Conservation (phyloP, 78 protist genomes). For the Acrasis kona region DNA sequence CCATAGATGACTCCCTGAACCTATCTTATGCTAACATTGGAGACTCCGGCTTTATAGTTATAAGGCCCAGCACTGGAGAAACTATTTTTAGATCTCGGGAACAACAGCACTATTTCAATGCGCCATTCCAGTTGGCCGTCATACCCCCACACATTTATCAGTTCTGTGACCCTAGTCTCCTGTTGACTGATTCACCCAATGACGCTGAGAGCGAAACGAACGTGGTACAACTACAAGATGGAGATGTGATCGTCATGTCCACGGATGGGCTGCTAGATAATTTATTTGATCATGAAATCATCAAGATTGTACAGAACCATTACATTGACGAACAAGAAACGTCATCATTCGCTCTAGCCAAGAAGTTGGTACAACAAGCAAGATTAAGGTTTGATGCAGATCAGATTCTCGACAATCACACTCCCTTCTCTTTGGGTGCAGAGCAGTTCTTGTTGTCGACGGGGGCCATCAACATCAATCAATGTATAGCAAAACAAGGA, state of each 20-base stretch:
- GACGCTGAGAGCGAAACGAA: neutral
- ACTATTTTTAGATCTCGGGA: constrained; percentile 35
- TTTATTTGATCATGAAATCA: constrained; percentile 45
- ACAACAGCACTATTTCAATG: constrained; percentile 64
- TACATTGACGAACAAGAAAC: no score
- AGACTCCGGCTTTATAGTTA: constrained; percentile 53
- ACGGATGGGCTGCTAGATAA: constrained; percentile 77
- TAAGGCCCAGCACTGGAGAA: constrained; percentile 20
- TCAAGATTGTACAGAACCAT: constrained; percentile 9
- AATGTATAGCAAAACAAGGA: no score
- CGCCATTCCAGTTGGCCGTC: constrained; percentile 61
- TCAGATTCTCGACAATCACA: no score
- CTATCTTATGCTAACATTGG: constrained; percentile 54
- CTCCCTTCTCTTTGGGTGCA: no score
- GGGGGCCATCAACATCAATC: no score
- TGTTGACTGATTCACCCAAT: neutral
- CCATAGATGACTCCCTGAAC: neutral
- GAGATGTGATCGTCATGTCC: constrained; percentile 49
- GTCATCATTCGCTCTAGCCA: no score
- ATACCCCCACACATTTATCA: constrained; percentile 31
- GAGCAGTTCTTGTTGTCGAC: no score
- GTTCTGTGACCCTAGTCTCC: neutral
- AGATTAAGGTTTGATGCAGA: no score
- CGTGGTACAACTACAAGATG: constrained; percentile 25
- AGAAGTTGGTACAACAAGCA: no score